Evolutionary conservation across 2,329 filamentous ascomycete genomes (phyloP).

Genomic region (Colletotrichum salicis): DNA sequence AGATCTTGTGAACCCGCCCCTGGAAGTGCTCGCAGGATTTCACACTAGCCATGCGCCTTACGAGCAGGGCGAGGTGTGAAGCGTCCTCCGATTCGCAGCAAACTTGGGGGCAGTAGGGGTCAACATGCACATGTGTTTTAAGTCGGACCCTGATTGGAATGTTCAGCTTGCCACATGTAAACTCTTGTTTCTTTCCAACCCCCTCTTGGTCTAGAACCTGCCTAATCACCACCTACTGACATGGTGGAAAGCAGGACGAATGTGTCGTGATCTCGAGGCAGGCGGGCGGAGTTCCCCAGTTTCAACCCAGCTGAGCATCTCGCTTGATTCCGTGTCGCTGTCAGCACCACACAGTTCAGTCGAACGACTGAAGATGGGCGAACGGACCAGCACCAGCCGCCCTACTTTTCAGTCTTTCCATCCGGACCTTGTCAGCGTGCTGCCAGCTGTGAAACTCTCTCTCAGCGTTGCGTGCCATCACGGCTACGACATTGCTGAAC

Average conservation of each 20-base stretch:
- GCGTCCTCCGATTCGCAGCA: not conserved
- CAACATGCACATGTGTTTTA: not conserved
- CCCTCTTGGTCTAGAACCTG: not conserved
- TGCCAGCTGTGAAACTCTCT: not conserved
- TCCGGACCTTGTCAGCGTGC: not conserved
- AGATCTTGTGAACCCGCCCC: not conserved
- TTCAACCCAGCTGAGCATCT: not conserved
- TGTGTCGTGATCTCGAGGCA: not conserved
- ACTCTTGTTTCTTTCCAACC: not conserved
- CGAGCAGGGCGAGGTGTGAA: not conserved
- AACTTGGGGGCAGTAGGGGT: not conserved
- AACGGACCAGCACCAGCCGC: not conserved
- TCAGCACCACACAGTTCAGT: not conserved
- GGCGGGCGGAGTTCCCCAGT: not conserved
- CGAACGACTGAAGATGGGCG: not conserved
- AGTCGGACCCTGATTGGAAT: not conserved
- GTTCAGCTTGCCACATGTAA: not conserved
- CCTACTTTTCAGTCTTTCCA: not conserved
- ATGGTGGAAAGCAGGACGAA: not conserved
- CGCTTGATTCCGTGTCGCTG: not conserved
- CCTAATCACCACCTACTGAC: not conserved
- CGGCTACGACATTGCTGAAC: conserved; percentile 19
- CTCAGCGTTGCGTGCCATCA: conserved; percentile 5
- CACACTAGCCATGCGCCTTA: not conserved
- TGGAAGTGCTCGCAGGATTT: not conserved